A percentile compares a stretch with the other conserved stretches of the same genome.
These are phyloP conservation scores for Musa schizocarpa DNA, from an alignment of 176 grass and related monocot species.

Conservation along the genomic window DNA sequence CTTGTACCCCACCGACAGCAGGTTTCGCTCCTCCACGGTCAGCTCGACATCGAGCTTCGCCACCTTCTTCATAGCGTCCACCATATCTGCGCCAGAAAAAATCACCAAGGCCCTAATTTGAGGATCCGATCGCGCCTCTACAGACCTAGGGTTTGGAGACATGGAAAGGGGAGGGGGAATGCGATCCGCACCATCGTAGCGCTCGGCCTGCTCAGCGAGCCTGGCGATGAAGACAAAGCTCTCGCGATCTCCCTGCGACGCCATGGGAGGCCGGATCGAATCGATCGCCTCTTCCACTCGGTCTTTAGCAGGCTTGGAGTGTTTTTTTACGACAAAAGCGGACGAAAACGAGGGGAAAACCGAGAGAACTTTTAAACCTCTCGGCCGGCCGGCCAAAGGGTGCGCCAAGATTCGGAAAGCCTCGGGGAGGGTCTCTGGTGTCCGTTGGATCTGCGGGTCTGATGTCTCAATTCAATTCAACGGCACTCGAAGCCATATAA, in stretches of 20 bases:
- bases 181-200: slow-evolving; percentile 8
- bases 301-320: too few relatives aligned
- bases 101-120: not conserved
- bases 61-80: not conserved
- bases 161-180: not conserved
- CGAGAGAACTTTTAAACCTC: too few relatives aligned
- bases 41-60: slow-evolving; percentile 14
- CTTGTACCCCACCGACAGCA: slow-evolving; percentile 19
- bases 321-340: too few relatives aligned
- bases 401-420: too few relatives aligned
- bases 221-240: slow-evolving; percentile 15
- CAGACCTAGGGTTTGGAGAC: not conserved
- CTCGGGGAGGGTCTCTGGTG: too few relatives aligned
- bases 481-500: too few relatives aligned
- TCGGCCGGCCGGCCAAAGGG: too few relatives aligned
- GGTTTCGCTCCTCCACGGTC: slow-evolving; percentile 20
- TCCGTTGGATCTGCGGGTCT: too few relatives aligned
- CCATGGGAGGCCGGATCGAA: slow-evolving; percentile 4
- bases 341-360: too few relatives aligned
- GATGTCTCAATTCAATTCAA: too few relatives aligned
- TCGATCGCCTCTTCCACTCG: not conserved
- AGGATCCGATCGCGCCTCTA: not conserved
- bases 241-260: slow-evolving; percentile 10
- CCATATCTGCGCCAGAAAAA: slow-evolving; percentile 10
- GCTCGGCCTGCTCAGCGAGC: slow-evolving; percentile 24